A percentile compares a stretch with the other conserved stretches of the same genome.
These are phyloP conservation scores for Calonectria fujianensis DNA, from an alignment of 2,329 filamentous ascomycete genomes.

Conservation along the genomic window DNA sequence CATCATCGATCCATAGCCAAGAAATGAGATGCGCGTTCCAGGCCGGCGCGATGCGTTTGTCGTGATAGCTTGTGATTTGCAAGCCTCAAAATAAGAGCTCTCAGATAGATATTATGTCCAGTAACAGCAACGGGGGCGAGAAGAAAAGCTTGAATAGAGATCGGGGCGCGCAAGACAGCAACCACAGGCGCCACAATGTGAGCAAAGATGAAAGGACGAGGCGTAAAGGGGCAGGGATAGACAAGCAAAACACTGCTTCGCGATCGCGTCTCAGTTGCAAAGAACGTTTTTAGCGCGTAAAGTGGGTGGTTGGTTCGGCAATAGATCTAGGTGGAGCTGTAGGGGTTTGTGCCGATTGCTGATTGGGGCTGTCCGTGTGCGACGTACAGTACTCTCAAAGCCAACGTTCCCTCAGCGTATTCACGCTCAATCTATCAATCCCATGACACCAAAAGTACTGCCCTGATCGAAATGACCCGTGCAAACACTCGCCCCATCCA, in stretches of 20 bases:
- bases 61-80: constrained; percentile 21
- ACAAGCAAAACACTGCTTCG: constrained; percentile 49
- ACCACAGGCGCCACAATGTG: constrained; percentile 32
- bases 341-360: neutral
- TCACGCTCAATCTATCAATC: neutral
- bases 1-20: constrained; percentile 61
- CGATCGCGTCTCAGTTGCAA: constrained; percentile 47
- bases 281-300: constrained; percentile 50
- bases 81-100: constrained; percentile 18
- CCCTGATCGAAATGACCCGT: constrained; percentile 49
- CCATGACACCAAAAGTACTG: neutral
- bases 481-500: constrained; percentile 69
- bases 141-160: neutral
- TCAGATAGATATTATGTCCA: neutral
- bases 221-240: constrained; percentile 36
- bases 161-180: constrained; percentile 29
- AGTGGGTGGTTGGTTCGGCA: constrained; percentile 54
- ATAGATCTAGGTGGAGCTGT: constrained; percentile 35
- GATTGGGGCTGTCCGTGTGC: constrained; percentile 18
- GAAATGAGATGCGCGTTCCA: constrained; percentile 33
- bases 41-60: constrained; percentile 14
- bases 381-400: constrained; percentile 1
- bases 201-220: constrained; percentile 47
- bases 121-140: neutral
- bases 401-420: neutral